A percentile compares a stretch with the other conserved stretches of the same genome.
phyloP scores from a whole-genome alignment of 108 stramenopile species.

The Cyclotella sp. region DNA sequence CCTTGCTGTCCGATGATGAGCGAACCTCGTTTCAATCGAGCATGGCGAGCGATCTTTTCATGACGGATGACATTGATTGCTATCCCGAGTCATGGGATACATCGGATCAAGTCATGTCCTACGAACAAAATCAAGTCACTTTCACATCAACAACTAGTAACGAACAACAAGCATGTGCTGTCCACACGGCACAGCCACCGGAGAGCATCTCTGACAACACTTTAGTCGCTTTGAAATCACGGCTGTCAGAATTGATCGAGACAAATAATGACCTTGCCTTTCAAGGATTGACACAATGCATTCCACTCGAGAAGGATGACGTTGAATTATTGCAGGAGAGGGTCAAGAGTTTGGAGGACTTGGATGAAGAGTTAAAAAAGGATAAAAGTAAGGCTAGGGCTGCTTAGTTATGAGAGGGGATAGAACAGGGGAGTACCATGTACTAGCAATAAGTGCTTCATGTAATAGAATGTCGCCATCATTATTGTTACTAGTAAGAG shows the following conservation, averaged over 20 bases:
- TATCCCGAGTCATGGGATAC: neutral
- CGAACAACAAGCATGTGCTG: too few species aligned
- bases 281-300: neutral
- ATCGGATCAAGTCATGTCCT: too few species aligned
- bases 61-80: neutral
- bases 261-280: neutral
- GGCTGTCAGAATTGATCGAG: slow-evolving; percentile 4
- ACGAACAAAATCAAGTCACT: too few species aligned
- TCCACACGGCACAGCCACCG: too few species aligned
- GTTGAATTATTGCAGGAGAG: neutral
- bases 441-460: too few species aligned
- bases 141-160: too few species aligned
- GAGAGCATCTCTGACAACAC: too few species aligned
- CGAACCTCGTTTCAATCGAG: neutral
- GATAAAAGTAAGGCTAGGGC: neutral
- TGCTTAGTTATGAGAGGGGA: neutral
- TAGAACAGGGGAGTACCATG: too few species aligned
- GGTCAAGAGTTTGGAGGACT: neutral
- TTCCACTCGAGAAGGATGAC: neutral
- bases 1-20: neutral
- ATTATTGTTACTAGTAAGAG: too few species aligned
- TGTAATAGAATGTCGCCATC: too few species aligned
- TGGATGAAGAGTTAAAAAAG: neutral
- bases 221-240: neutral
- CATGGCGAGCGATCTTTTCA: neutral